Evolutionary conservation across 805 yeast species (phyloP).

Genomic region (Pichia sporocuriosa): DNA sequence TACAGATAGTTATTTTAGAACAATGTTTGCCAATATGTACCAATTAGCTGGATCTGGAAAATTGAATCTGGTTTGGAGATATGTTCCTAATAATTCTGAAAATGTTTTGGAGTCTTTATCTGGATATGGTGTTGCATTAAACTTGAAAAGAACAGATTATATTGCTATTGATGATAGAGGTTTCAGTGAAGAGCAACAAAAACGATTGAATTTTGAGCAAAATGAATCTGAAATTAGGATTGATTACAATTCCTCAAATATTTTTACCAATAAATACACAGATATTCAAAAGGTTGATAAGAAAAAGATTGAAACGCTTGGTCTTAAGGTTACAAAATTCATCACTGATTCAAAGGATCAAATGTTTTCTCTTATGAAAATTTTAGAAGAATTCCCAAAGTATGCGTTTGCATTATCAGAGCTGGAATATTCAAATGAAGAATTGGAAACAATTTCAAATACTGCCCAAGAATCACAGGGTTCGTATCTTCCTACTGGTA

Average conservation of each 20-base stretch:
- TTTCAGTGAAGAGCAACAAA: slow-evolving; percentile 23
- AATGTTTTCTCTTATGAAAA: slow-evolving; percentile 32
- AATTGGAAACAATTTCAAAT: slow-evolving; percentile 3
- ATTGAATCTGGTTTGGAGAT: slow-evolving; percentile 69
- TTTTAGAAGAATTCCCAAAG: slow-evolving; percentile 51
- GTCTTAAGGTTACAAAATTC: slow-evolving; percentile 35
- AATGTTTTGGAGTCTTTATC: slow-evolving; percentile 31
- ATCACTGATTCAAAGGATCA: slow-evolving; percentile 30
- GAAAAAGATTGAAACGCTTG: slow-evolving; percentile 33
- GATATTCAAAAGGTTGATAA: slow-evolving; percentile 29
- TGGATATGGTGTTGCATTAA: slow-evolving; percentile 65
- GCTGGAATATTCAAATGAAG: slow-evolving; percentile 10
- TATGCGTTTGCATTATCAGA: too few relatives aligned
- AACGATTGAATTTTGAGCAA: slow-evolving; percentile 21
- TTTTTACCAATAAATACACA: slow-evolving; percentile 13
- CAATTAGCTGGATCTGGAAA: slow-evolving; percentile 57
- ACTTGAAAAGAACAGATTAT: slow-evolving; percentile 61
- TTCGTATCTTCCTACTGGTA: slow-evolving; percentile 31
- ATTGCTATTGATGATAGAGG: slow-evolving; percentile 59
- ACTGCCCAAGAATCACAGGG: slow-evolving; percentile 5
- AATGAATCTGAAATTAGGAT: not conserved
- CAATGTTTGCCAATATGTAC: slow-evolving; percentile 52
- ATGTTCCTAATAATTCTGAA: slow-evolving; percentile 36
- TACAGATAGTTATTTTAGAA: slow-evolving; percentile 39
- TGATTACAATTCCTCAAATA: not conserved